Evolutionary conservation across 768 basidiomycete genomes (phyloP).

Genomic region (Tremella fuciformis): DNA sequence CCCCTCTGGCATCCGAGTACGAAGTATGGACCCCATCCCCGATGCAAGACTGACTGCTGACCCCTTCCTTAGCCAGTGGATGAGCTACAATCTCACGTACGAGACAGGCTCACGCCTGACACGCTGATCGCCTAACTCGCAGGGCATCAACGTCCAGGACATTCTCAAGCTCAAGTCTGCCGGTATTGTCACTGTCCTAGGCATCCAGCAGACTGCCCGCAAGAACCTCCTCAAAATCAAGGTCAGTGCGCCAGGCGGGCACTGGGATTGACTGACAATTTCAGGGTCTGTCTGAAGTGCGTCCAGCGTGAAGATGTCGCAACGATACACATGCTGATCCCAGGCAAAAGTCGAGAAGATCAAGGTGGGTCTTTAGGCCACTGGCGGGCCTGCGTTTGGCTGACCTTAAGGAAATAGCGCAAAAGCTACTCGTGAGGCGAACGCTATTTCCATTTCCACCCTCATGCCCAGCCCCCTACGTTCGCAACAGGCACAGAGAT

Average conservation of each 20-base stretch:
- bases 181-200: constrained; percentile 39
- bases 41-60: no score
- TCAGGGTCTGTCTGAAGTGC: constrained; percentile 83
- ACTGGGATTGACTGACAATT: background rate
- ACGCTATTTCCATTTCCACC: background rate
- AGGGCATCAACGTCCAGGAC: constrained; percentile 96
- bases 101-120: background rate
- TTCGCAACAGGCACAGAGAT: constrained; percentile 89
- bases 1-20: no score
- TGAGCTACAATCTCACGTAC: constrained; percentile 44
- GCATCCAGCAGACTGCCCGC: constrained; percentile 83
- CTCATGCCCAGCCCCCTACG: constrained; percentile 67
- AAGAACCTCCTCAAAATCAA: constrained; percentile 91
- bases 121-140: constrained; percentile 1
- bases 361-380: constrained; percentile 58
- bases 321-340: background rate
- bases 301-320: background rate
- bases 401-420: constrained; percentile 72
- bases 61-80: constrained; percentile 35
- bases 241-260: constrained; percentile 54
- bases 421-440: constrained; percentile 69
- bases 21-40: no score
- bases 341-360: constrained; percentile 90
- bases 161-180: constrained; percentile 84
- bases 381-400: background rate